Percentiles rank a stretch among this genome's conserved stretches.
Evolutionary conservation across 169 alveolate genomes (phyloP).

Genomic region (Plasmodium malariae): DNA sequence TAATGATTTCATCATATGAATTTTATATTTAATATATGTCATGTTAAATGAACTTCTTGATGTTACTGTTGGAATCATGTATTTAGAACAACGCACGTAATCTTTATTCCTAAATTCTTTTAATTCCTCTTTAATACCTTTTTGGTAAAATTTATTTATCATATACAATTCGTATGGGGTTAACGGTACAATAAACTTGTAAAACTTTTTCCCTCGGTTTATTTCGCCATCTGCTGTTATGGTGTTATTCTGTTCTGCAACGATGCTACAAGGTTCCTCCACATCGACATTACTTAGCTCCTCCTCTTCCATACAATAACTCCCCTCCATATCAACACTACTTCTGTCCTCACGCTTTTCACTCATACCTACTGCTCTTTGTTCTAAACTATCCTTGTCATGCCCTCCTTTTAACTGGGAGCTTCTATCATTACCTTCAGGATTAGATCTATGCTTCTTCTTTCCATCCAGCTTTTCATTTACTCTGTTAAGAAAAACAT

Average conservation of each 20-base stretch:
- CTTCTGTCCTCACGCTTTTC: too few relatives aligned
- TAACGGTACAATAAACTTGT: slow-evolving; percentile 29
- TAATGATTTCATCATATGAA: slow-evolving; percentile 33
- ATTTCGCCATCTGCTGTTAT: slow-evolving; percentile 9
- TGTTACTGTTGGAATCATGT: neutral
- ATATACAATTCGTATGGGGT: slow-evolving; percentile 72
- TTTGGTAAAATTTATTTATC: slow-evolving; percentile 10
- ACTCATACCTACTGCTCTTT: too few relatives aligned
- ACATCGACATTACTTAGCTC: too few relatives aligned
- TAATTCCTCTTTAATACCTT: slow-evolving; percentile 51
- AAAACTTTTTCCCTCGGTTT: slow-evolving; percentile 25
- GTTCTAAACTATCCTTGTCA: too few relatives aligned
- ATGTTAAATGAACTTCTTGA: slow-evolving; percentile 33
- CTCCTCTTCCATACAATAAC: too few relatives aligned
- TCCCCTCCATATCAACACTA: too few relatives aligned
- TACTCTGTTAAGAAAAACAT: too few relatives aligned
- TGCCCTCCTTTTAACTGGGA: too few relatives aligned
- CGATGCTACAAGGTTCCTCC: too few relatives aligned
- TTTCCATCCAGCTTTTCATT: too few relatives aligned
- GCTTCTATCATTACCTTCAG: too few relatives aligned
- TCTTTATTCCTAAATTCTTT: slow-evolving; percentile 48
- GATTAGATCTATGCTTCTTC: too few relatives aligned
- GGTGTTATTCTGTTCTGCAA: neutral
- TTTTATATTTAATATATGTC: slow-evolving; percentile 51
- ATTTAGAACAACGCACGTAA: neutral